Evolutionary conservation across 73 alveolate species (phyloP).

Genomic region (Paraurostyla sp.): DNA sequence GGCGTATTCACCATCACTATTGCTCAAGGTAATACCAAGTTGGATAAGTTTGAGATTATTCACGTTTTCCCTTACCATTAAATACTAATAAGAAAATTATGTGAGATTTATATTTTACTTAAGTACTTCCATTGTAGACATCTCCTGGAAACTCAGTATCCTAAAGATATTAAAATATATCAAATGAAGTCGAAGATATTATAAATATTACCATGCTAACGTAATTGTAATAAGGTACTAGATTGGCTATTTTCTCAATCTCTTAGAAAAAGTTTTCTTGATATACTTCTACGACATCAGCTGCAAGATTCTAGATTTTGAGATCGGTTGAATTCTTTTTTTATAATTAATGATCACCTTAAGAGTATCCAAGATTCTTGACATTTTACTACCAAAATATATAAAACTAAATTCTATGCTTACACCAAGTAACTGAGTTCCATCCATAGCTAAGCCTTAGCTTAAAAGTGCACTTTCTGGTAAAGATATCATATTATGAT

Average conservation of each 20-base stretch:
- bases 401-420: too few relatives aligned
- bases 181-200: not conserved
- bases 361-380: not conserved
- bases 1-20: slow-evolving; percentile 83
- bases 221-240: slow-evolving; percentile 41
- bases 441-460: not conserved
- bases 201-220: slow-evolving; percentile 70
- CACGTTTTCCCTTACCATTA: slow-evolving; percentile 84
- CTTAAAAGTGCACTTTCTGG: not conserved
- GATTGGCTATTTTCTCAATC: slow-evolving; percentile 33
- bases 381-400: not conserved
- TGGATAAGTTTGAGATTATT: slow-evolving; percentile 87
- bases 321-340: not conserved
- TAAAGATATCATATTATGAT: too few relatives aligned
- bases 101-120: not conserved
- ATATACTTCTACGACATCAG: slow-evolving; percentile 53
- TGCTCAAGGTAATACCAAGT: slow-evolving; percentile 86
- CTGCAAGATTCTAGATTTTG: not conserved
- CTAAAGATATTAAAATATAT: slow-evolving; percentile 15
- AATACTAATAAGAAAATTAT: slow-evolving; percentile 71
- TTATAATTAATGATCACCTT: too few relatives aligned
- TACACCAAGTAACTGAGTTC: not conserved
- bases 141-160: slow-evolving; percentile 81
- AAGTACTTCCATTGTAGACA: slow-evolving; percentile 27
- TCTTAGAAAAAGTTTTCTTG: slow-evolving; percentile 57